Evolutionary conservation across 2,329 filamentous ascomycete genomes (phyloP).

Genomic region (Mycogone perniciosa): DNA sequence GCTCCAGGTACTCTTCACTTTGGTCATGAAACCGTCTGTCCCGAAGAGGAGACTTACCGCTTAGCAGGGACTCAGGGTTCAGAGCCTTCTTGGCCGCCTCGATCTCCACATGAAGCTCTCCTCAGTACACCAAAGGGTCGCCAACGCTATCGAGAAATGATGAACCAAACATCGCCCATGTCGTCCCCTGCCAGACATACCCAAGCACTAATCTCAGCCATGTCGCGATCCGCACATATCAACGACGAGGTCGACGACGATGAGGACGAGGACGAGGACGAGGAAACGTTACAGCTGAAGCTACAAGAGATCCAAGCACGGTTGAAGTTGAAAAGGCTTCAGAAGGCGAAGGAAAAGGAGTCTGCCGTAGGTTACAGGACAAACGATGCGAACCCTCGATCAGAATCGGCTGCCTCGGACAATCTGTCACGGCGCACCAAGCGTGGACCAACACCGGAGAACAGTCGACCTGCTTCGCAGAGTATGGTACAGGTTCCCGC

Average conservation of each 20-base stretch:
- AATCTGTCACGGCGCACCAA: slow-evolving; percentile 16
- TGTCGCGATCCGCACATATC: slow-evolving; percentile 28
- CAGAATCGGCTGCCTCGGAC: slow-evolving; percentile 19
- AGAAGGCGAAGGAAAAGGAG: slow-evolving; percentile 43
- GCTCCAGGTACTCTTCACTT: slow-evolving; percentile 11
- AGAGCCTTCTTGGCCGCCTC: slow-evolving; percentile 58
- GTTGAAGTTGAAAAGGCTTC: slow-evolving; percentile 79
- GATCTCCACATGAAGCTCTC: slow-evolving; percentile 59
- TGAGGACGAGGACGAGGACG: slow-evolving; percentile 65
- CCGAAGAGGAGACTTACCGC: slow-evolving; percentile 3
- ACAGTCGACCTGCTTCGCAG: slow-evolving; percentile 19
- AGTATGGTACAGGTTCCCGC: slow-evolving; percentile 64
- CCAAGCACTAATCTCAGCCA: slow-evolving; percentile 7
- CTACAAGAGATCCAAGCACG: slow-evolving; percentile 84
- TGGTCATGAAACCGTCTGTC: slow-evolving; percentile 1
- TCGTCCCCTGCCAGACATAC: slow-evolving; percentile 48
- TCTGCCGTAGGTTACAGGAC: slow-evolving; percentile 15
- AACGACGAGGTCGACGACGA: slow-evolving; percentile 28
- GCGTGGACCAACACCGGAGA: slow-evolving; percentile 24
- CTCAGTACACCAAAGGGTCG: slow-evolving; percentile 70
- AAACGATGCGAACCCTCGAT: slow-evolving; percentile 16
- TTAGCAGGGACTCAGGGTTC: slow-evolving; percentile 23
- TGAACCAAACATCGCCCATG: slow-evolving; percentile 60
- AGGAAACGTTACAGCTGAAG: slow-evolving; percentile 82
- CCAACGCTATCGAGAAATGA: slow-evolving; percentile 63